Evolutionary conservation across 1,284 basidiomycete genomes (phyloP).

Genomic region (Salmacisia buchloeana): DNA sequence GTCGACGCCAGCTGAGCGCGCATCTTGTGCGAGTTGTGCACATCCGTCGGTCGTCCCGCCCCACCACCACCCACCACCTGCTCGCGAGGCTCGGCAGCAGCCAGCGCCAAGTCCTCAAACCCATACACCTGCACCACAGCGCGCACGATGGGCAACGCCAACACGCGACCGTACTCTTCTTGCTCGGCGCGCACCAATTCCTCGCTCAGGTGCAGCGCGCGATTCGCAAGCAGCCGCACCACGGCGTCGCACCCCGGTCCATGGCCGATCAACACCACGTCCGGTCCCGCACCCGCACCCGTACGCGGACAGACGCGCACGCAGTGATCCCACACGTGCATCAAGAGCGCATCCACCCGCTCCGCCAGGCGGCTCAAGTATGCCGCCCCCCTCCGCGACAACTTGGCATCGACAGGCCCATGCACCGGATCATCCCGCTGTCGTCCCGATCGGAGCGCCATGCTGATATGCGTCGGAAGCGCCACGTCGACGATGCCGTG

Average conservation of each 20-base stretch:
- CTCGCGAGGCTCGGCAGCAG: not conserved
- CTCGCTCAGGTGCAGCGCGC: not conserved
- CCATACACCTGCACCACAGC: conserved; percentile 2
- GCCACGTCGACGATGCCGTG: conserved; percentile 5
- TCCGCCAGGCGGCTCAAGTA: not conserved
- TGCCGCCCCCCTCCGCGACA: not conserved
- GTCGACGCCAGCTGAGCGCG: no score
- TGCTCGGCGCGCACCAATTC: not conserved
- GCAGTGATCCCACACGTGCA: not conserved
- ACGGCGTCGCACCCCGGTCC: conserved; percentile 8
- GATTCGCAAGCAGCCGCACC: not conserved
- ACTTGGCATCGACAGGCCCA: not conserved
- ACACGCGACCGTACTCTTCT: not conserved
- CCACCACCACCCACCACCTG: not conserved
- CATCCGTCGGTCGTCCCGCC: not conserved
- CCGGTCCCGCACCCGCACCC: not conserved
- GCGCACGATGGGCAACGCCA: not conserved
- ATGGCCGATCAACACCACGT: conserved; percentile 9
- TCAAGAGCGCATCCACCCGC: not conserved
- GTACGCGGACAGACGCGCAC: not conserved
- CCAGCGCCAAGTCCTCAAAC: not conserved
- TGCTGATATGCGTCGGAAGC: not conserved
- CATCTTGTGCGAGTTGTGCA: no score
- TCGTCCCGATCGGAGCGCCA: not conserved
- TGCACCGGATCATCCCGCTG: not conserved